Percentiles rank a stretch among this genome's conserved stretches.
These are phyloP conservation scores for Paecilomyces formosus DNA, from an alignment of 2,329 filamentous ascomycete species.

Conservation along the genomic window DNA sequence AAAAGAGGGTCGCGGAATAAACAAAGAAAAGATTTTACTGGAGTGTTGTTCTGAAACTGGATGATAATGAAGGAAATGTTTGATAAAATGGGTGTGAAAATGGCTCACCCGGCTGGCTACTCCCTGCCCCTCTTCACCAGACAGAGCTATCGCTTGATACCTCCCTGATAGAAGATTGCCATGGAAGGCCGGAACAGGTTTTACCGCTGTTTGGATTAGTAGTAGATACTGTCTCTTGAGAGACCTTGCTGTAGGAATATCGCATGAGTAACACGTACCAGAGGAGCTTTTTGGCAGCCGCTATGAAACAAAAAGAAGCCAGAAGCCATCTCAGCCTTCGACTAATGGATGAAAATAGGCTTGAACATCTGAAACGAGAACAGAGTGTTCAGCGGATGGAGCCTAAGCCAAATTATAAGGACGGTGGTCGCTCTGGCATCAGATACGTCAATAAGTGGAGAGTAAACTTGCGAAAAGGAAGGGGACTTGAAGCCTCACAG, in stretches of 20 bases:
- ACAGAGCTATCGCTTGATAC: neutral
- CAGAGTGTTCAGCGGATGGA: no score
- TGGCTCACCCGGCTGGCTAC: neutral
- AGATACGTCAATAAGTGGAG: no score
- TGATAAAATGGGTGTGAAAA: neutral
- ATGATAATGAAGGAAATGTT: neutral
- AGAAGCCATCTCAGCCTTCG: no score
- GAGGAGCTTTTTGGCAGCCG: no score
- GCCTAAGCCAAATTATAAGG: no score
- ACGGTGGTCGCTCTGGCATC: no score
- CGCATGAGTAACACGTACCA: no score
- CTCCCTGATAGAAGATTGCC: neutral
- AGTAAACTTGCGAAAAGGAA: no score
- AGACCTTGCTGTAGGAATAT: neutral
- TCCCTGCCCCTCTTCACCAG: neutral
- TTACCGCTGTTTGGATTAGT: neutral
- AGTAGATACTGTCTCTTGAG: neutral
- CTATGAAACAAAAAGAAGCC: no score
- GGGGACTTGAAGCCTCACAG: no score
- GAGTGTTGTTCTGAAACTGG: neutral
- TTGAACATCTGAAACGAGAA: no score
- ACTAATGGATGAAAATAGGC: no score
- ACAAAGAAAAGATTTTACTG: neutral
- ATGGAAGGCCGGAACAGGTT: neutral
- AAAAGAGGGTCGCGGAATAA: neutral